A percentile compares a stretch with the other conserved stretches of the same genome.
Evolutionary conservation across 2,329 filamentous ascomycete genomes (phyloP).

Genomic region (Pseudopithomyces chartarum): DNA sequence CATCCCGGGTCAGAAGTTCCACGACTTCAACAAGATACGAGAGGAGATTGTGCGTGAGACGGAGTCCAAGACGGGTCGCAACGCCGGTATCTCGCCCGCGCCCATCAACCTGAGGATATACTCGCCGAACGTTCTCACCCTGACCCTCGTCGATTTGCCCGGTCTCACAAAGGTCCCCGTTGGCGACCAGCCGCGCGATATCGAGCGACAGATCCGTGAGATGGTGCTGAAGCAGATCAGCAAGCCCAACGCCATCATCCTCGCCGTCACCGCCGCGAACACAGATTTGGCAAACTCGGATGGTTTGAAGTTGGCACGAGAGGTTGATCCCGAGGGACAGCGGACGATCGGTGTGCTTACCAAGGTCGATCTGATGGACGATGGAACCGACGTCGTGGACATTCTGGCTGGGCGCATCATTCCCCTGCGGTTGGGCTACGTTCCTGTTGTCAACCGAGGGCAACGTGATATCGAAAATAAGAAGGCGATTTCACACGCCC

Average conservation of each 20-base stretch:
- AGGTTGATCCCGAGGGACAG: slow-evolving; percentile 97
- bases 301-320: slow-evolving; percentile 91
- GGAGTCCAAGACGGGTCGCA: slow-evolving; percentile 92
- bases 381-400: slow-evolving; percentile 96
- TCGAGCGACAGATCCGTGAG: slow-evolving; percentile 93
- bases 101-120: slow-evolving; percentile 99
- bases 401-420: slow-evolving; percentile 98
- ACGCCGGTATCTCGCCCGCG: slow-evolving; percentile 93
- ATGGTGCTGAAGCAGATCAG: slow-evolving; percentile 99
- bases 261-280: slow-evolving; percentile 95
- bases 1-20: slow-evolving; percentile 95
- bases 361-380: slow-evolving; percentile 99
- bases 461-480: slow-evolving; percentile 99
- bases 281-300: slow-evolving; percentile 99
- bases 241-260: slow-evolving; percentile 97
- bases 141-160: slow-evolving; percentile 94
- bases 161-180: slow-evolving; percentile 96
- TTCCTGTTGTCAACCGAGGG: slow-evolving; percentile 96
- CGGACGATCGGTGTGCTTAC: slow-evolving; percentile 97
- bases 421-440: slow-evolving; percentile 89
- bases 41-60: slow-evolving; percentile 98
- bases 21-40: slow-evolving; percentile 97
- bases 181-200: slow-evolving; percentile 94
- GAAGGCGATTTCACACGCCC: slow-evolving; percentile 85
- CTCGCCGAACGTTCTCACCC: slow-evolving; percentile 95